Evolutionary conservation across 2,329 filamentous ascomycete species (phyloP).

Genomic region (Hysterium pulicare): DNA sequence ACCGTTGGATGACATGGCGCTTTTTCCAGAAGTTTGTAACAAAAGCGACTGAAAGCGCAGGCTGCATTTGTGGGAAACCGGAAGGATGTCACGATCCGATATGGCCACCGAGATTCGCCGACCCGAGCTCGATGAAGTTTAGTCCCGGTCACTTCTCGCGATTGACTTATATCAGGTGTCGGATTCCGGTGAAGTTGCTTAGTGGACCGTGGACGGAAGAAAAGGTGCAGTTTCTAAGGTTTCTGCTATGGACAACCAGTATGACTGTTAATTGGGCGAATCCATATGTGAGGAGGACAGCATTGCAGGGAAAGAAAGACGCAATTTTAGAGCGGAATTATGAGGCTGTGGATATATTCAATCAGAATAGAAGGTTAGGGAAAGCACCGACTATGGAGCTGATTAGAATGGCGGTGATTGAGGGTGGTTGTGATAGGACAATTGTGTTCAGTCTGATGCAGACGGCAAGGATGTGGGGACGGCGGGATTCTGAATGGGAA

Average conservation of each 20-base stretch:
- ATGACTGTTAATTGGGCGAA: constrained; percentile 32
- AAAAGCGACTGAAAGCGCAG: constrained; percentile 15
- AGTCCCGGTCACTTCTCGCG: constrained; percentile 24
- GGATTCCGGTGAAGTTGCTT: constrained; percentile 28
- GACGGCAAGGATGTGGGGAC: constrained; percentile 16
- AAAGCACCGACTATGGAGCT: constrained; percentile 18
- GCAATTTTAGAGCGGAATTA: constrained; percentile 26
- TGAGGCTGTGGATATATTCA: constrained; percentile 33
- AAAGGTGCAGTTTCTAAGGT: constrained; percentile 29
- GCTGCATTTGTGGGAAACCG: constrained; percentile 26
- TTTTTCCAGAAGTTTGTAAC: constrained; percentile 25
- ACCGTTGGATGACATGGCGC: constrained; percentile 33
- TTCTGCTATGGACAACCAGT: constrained; percentile 27
- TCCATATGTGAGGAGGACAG: constrained; percentile 7
- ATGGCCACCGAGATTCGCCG: constrained; percentile 29
- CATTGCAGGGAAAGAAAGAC: constrained; percentile 17
- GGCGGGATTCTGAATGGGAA: constrained; percentile 11
- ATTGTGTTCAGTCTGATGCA: constrained; percentile 30
- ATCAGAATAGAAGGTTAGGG: constrained; percentile 30
- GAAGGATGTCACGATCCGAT: constrained; percentile 26
- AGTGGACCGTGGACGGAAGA: constrained; percentile 23
- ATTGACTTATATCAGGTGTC: constrained; percentile 25
- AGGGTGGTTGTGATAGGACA: constrained; percentile 27
- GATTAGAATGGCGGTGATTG: constrained; percentile 24
- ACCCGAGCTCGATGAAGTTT: constrained; percentile 25